phyloP scores from a whole-genome alignment of 1,284 basidiomycete species.

The Takashimella koratensis region DNA sequence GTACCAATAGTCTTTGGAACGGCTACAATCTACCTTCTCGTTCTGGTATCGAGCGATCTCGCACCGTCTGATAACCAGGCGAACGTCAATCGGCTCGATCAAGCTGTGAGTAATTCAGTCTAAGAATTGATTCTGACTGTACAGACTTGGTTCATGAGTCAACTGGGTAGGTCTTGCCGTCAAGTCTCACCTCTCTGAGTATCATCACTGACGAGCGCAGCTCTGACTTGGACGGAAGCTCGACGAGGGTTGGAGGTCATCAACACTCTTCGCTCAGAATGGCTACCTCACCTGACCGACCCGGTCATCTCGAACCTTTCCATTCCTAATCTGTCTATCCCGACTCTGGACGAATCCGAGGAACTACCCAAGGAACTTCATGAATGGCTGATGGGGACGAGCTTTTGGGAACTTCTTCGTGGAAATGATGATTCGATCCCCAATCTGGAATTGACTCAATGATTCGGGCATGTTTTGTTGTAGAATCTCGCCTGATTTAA shows the following conservation, averaged over 20 bases:
- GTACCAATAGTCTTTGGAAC: too few relatives aligned
- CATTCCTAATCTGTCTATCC: too few relatives aligned
- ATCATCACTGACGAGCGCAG: not conserved
- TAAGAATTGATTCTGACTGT: not conserved
- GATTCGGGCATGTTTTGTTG: too few relatives aligned
- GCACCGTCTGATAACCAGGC: not conserved
- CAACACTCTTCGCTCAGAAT: constrained; percentile 1
- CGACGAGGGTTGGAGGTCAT: constrained; percentile 1
- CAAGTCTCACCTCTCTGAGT: too few relatives aligned
- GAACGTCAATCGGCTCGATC: not conserved
- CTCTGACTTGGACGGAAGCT: not conserved
- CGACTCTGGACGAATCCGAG: too few relatives aligned
- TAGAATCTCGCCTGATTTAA: too few relatives aligned
- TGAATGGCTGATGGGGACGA: too few relatives aligned
- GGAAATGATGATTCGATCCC: too few relatives aligned
- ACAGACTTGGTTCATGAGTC: constrained; percentile 1
- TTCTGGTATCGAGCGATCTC: not conserved
- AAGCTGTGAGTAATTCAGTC: not conserved
- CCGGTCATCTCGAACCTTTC: too few relatives aligned
- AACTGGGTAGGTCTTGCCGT: not conserved
- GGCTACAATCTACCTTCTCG: not conserved
- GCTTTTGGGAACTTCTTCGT: too few relatives aligned
- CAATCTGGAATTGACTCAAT: too few relatives aligned
- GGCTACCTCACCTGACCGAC: constrained; percentile 1
- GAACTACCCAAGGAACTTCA: too few relatives aligned